Base-by-base conservation (phyloP, 768 basidiomycete genomes). In the Coprinopsis cinerea region DNA sequence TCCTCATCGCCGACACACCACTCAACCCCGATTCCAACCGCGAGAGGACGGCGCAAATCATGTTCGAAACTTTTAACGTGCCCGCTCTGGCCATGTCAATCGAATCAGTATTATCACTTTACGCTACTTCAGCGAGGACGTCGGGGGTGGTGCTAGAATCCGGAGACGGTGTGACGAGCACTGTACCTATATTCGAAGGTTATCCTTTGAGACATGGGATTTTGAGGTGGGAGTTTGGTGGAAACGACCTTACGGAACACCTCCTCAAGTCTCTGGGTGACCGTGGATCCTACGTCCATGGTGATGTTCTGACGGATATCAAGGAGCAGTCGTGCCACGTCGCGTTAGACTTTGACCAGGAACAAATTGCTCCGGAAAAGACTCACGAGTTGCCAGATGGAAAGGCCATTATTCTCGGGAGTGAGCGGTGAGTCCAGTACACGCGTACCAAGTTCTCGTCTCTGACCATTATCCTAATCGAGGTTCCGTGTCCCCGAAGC, bases 81-180 rank as follows among this genome's bases (percentile, higher is more conserved):
- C 85, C 85, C 48, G 85, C 87, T 1, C 84, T 88, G 76, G 86
- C 87, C 74, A 83, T 88, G 56, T 74, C 82, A 37, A 87, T 87
- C 66, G 85, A 88, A 71, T 85, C 85, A 63, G 84, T 87, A 47
- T 74, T 89, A 20, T 85, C 85, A 35, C 75, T 88, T 26, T 90
- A 90, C 67, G 88, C 88, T n/a, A n/a, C n/a, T 22, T 89, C 88
- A 11, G 88, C 89, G 65, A 82, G 88, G 64, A 90, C 88, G 30
- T 90, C 90, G 28, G 82, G 83, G 72, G 79, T 92, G 67, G 90
- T 92, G 23, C 75, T 91, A 60, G 90, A 92, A 69, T 92, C 90
- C 20, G 89, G 88, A 59, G 90, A 92, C 64, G 89, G 87, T 75
- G 89, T 90, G 50, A 81, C 85, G 43, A 89, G 92, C 76, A 86